These are phyloP conservation scores for Pythium folliculosum DNA, from an alignment of 352 stramenopile genomes.

Conservation along the genomic window DNA sequence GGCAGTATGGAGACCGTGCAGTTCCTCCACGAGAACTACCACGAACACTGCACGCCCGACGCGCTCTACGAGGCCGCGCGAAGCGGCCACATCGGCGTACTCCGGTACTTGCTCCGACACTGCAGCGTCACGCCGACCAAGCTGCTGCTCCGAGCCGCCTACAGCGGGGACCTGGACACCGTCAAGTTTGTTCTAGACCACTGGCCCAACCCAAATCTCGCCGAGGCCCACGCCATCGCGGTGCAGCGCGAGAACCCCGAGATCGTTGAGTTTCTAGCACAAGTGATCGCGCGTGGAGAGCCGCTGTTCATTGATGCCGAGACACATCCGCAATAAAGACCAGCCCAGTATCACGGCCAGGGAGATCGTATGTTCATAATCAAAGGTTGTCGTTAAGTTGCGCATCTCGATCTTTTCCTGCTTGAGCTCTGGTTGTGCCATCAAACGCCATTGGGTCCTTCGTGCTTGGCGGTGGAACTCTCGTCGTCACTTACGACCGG, in stretches of 20 bases:
- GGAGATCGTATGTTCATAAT: too few species aligned
- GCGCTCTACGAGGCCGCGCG: background rate
- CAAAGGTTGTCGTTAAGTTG: too few species aligned
- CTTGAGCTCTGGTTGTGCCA: too few species aligned
- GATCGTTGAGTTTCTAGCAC: background rate
- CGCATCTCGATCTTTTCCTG: too few species aligned
- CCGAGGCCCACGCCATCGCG: background rate
- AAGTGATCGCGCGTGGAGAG: background rate
- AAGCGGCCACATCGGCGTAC: background rate
- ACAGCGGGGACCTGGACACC: background rate
- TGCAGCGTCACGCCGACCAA: background rate
- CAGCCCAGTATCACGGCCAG: too few species aligned
- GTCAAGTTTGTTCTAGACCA: constrained; percentile 1
- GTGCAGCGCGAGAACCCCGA: background rate
- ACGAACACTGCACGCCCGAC: background rate
- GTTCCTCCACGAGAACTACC: constrained; percentile 14
- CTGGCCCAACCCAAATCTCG: background rate
- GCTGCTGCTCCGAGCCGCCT: background rate
- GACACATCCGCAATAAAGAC: too few species aligned
- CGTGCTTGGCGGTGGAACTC: too few species aligned
- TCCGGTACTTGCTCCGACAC: background rate
- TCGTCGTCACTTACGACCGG: too few species aligned
- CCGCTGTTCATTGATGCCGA: too few species aligned
- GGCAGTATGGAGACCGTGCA: background rate
- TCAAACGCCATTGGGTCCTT: too few species aligned